Conservation (phyloP, 257 asterid species). For the Echites panduratus region DNA sequence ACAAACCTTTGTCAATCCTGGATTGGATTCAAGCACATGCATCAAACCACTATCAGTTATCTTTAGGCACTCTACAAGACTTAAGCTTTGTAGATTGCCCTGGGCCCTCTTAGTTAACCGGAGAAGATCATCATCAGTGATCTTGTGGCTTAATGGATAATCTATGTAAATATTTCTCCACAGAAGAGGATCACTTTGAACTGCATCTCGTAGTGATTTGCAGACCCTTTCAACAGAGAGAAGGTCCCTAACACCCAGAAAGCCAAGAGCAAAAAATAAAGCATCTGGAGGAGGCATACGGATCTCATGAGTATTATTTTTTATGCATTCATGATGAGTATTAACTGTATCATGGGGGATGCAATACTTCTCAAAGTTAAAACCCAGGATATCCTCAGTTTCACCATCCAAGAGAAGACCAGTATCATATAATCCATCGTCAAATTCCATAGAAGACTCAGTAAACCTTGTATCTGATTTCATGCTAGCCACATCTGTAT, state of each 20-base stretch:
- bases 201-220: conserved; percentile 50
- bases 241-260: conserved; percentile 57
- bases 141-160: conserved; percentile 30
- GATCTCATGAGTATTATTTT: conserved; percentile 16
- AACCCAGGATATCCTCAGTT: conserved; percentile 33
- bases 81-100: conserved; percentile 58
- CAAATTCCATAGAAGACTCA: conserved; percentile 14
- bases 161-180: conserved; percentile 59
- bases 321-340: conserved; percentile 14
- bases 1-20: conserved; percentile 53
- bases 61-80: conserved; percentile 44
- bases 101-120: conserved; percentile 57
- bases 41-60: conserved; percentile 49
- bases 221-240: conserved; percentile 67
- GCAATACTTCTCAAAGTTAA: conserved; percentile 41
- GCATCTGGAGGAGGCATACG: conserved; percentile 51
- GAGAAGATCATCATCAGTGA: conserved; percentile 53
- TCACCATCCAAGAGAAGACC: conserved; percentile 19
- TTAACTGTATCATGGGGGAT: conserved; percentile 15
- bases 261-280: conserved; percentile 44
- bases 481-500: conserved; percentile 29
- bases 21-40: conserved; percentile 51
- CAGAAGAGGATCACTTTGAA: conserved; percentile 57
- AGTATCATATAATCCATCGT: conserved; percentile 23
- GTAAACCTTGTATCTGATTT: conserved; percentile 16